A percentile compares a stretch with the other conserved stretches of the same genome.
Conservation (phyloP, 2,329 filamentous ascomycete genomes). For the Setomelanomma holmii region DNA sequence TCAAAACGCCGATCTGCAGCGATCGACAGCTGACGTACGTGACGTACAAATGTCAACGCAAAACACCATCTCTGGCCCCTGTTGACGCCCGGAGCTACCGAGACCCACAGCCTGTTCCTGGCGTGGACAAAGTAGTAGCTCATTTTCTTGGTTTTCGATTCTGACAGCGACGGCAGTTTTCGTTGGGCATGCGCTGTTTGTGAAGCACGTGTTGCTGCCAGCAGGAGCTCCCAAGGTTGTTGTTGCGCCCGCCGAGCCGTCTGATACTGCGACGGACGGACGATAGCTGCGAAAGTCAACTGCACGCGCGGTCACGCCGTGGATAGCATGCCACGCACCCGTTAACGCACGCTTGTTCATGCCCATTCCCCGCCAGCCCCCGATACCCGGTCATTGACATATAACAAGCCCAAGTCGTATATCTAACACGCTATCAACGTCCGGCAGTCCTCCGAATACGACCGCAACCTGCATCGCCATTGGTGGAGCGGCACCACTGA, state of each 20-base stretch:
- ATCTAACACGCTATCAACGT: slow-evolving; percentile 3
- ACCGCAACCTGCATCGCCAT: slow-evolving; percentile 14
- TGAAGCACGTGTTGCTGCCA: neutral
- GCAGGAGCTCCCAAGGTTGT: neutral
- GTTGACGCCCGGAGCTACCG: slow-evolving; percentile 13
- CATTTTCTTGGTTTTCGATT: neutral
- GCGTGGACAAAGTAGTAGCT: neutral
- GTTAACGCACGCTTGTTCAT: neutral
- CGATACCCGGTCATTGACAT: neutral
- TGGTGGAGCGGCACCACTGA: slow-evolving; percentile 12
- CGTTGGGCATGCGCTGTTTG: neutral
- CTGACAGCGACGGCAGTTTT: neutral
- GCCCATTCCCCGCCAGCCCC: neutral
- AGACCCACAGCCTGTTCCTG: slow-evolving; percentile 4
- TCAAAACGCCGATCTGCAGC: slow-evolving; percentile 7
- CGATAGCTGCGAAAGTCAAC: neutral
- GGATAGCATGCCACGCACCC: neutral
- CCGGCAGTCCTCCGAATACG: slow-evolving; percentile 14
- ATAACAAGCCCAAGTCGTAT: neutral
- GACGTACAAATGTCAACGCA: slow-evolving; percentile 1
- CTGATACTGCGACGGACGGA: neutral
- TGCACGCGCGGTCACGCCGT: neutral
- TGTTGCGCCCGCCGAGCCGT: neutral
- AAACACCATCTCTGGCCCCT: neutral
- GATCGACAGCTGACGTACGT: neutral